Conservation (phyloP, 73 alveolate species). For the Uronychia binucleata region DNA sequence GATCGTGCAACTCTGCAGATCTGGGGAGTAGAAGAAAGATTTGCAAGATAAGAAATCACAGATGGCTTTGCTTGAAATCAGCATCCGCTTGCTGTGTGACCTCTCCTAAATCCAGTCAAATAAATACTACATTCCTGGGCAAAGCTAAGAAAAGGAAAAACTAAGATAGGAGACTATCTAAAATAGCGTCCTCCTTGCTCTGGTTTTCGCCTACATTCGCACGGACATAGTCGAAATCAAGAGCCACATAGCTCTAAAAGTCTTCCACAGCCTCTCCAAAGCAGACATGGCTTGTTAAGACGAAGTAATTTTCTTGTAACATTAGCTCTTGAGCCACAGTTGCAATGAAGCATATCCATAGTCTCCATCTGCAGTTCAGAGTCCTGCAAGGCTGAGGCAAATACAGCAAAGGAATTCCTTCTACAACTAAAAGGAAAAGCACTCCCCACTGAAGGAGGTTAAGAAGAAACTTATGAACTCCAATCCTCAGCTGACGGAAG, state of each 20-base stretch:
- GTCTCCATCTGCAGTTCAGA: neutral
- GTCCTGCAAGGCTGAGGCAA: neutral
- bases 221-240: neutral
- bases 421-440: neutral
- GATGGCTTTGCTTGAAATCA: neutral
- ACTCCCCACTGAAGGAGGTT: neutral
- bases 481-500: neutral
- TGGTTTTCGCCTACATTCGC: neutral
- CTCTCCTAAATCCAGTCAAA: neutral
- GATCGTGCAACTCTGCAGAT: neutral
- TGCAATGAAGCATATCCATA: neutral
- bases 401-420: neutral
- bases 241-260: neutral
- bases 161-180: neutral
- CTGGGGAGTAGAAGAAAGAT: neutral
- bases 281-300: neutral
- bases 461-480: neutral
- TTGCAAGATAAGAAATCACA: neutral
- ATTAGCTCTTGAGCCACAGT: neutral
- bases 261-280: neutral
- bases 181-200: neutral
- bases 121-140: neutral
- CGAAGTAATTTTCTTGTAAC: neutral
- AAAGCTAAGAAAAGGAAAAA: neutral
- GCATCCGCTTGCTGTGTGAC: neutral